Base-by-base conservation (phyloP, 345 rosid genomes). In the Excoecaria agallocha region DNA sequence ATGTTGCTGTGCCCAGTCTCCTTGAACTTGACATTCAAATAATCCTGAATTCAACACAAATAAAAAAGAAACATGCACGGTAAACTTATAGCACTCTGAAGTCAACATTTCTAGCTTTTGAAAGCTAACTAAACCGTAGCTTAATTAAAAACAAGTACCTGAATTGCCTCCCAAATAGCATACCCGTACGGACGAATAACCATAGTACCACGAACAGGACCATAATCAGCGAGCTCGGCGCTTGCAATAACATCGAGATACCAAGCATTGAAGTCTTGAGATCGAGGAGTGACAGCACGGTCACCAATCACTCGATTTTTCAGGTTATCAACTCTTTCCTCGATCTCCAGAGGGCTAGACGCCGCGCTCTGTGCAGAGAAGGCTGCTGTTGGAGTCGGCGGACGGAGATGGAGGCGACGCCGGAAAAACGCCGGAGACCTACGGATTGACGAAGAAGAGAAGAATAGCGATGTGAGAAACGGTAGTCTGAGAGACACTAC, bases 181-280 rank as follows among this genome's bases (percentile, higher is more conserved):
- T 92, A 92, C 45, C 97, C 99, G 51, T 94, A 92, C 0, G 99
- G 98, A 7, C 96, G 89, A 79, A 92, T 92, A 25, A 92, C 97
- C 99, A 94, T 92, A 7, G 99, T 92, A 4, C 99, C 99, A 51
- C 96, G 92, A 72, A 94, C 98, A 0, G 94, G 98, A 64, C 99
- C 98, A 54, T 92, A 91, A 82, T 94, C 98, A 5, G 98, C 97
- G 49, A 94, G 90, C 78, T 94, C 98, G 5, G 99, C 98, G 61
- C 83, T 89, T n/a, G 93, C 95, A 64, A 92, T 89, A 76, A 91
- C 87, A 82, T 92, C 97, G 11, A 92, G 84, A 65, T 90, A 94
- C 99, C 98, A 94, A 25, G 94, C 98, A 81, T 86, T 94, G 88
- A 91, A 92, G 80, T 94, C 97, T 83, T 86, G 85, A 10, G 98